These are phyloP conservation scores for Mycena olivaceomarginata DNA, from an alignment of 768 basidiomycete genomes.

Conservation along the genomic window DNA sequence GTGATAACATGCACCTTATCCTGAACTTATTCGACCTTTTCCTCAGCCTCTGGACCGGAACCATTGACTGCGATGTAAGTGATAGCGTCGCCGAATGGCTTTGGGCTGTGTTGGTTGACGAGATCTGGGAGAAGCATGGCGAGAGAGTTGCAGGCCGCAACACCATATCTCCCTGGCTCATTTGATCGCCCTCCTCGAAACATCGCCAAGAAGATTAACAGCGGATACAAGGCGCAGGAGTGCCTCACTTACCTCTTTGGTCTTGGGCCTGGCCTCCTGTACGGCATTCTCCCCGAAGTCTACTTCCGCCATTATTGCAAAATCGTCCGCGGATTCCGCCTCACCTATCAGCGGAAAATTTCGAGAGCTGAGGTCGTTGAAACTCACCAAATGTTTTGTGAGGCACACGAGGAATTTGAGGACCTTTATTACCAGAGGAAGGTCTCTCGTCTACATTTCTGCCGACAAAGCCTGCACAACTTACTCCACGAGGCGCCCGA, in stretches of 20 bases:
- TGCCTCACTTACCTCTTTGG: slow-evolving; percentile 45
- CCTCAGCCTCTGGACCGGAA: slow-evolving; percentile 45
- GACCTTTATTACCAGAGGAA: slow-evolving; percentile 21
- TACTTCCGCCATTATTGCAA: slow-evolving; percentile 48
- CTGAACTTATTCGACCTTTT: slow-evolving; percentile 48
- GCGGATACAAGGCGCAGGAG: slow-evolving; percentile 53
- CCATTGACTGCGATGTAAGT: slow-evolving; percentile 42
- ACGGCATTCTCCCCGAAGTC: slow-evolving; percentile 30
- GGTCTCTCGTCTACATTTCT: slow-evolving; percentile 9
- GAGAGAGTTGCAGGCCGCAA: slow-evolving; percentile 27
- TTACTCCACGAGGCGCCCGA: slow-evolving; percentile 23
- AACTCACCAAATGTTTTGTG: neutral
- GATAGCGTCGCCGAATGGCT: slow-evolving; percentile 53
- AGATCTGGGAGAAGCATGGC: slow-evolving; percentile 46
- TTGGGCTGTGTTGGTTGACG: slow-evolving; percentile 50
- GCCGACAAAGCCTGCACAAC: slow-evolving; percentile 28
- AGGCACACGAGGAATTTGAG: slow-evolving; percentile 27
- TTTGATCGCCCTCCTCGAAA: slow-evolving; percentile 51
- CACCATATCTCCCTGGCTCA: slow-evolving; percentile 26
- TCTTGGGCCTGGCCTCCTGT: slow-evolving; percentile 45
- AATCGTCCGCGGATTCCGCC: slow-evolving; percentile 34
- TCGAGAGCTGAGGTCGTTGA: neutral
- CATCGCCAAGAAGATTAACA: slow-evolving; percentile 49
- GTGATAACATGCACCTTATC: slow-evolving; percentile 59
- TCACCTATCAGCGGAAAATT: slow-evolving; percentile 26